A percentile compares a stretch with the other conserved stretches of the same genome.
These are phyloP conservation scores for Irpex sp. DNA, from an alignment of 1,284 basidiomycete genomes.

Conservation along the genomic window DNA sequence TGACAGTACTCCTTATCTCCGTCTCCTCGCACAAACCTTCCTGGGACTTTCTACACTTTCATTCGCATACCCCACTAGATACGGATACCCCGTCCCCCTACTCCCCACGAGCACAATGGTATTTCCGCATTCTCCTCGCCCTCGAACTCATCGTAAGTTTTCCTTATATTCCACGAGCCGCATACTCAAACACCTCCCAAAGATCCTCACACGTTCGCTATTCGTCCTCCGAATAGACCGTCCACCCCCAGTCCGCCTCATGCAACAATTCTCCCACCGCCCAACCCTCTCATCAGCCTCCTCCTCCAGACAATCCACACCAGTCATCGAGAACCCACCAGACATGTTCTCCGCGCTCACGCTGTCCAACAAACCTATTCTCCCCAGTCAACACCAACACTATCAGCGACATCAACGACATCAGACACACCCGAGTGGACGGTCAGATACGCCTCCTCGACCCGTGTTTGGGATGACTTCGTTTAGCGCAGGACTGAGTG, in stretches of 20 bases:
- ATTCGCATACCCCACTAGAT: neutral
- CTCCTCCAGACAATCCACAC: conserved; percentile 23
- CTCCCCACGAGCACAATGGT: neutral
- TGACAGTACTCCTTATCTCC: conserved; percentile 43
- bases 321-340: conserved; percentile 32
- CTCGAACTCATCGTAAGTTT: conserved; percentile 42
- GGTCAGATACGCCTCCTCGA: conserved; percentile 17
- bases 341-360: conserved; percentile 57
- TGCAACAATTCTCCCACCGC: conserved; percentile 43
- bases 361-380: conserved; percentile 56
- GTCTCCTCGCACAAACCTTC: conserved; percentile 37
- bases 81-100: neutral
- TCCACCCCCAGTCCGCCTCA: conserved; percentile 61
- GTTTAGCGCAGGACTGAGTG: conserved; percentile 6
- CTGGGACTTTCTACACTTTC: conserved; percentile 43
- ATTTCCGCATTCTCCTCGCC: conserved; percentile 22
- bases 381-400: conserved; percentile 16
- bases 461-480: conserved; percentile 71
- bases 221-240: conserved; percentile 53
- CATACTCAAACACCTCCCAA: conserved; percentile 2
- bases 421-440: too few relatives aligned
- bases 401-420: neutral
- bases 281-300: conserved; percentile 12
- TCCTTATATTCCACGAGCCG: conserved; percentile 9
- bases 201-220: conserved; percentile 49